These are phyloP conservation scores for Penicillium canescens DNA, from an alignment of 495 filamentous ascomycete genomes.

Conservation along the genomic window DNA sequence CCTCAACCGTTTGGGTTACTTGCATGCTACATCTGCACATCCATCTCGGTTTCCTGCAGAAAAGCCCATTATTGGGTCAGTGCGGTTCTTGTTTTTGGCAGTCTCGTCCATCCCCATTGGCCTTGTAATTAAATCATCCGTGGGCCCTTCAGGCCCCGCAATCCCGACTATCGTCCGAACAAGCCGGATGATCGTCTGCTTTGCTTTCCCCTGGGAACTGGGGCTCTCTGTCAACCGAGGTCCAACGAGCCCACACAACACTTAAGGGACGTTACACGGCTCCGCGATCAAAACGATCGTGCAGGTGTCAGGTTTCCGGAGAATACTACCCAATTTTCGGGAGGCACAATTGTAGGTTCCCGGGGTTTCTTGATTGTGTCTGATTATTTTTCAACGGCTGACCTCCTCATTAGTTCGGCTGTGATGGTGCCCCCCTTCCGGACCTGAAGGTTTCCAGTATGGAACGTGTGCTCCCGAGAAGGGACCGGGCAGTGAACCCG, in stretches of 20 bases:
- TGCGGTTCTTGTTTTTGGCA: conserved; percentile 5
- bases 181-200: conserved; percentile 15
- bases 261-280: conserved; percentile 19
- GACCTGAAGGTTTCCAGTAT: conserved; percentile 31
- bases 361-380: conserved; percentile 7
- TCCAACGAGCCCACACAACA: conserved; percentile 11
- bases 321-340: conserved; percentile 24
- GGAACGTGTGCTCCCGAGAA: conserved; percentile 29
- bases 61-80: conserved; percentile 3
- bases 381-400: conserved; percentile 8
- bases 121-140: conserved; percentile 6
- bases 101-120: conserved; percentile 12
- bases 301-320: conserved; percentile 2
- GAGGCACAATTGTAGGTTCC: conserved; percentile 10
- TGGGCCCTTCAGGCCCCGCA: conserved; percentile 12
- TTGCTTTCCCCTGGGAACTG: conserved; percentile 9
- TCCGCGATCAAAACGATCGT: conserved; percentile 24
- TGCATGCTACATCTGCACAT: neutral
- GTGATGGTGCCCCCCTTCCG: conserved; percentile 23
- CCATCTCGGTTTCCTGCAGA: neutral
- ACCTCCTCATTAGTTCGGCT: conserved; percentile 14
- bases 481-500: conserved; percentile 30
- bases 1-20: too few species aligned
- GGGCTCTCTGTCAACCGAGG: conserved; percentile 24
- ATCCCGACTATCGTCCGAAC: conserved; percentile 5